Base-by-base conservation (phyloP, 371 early-diverging fungal genomes). In the Mortierella sp. region DNA sequence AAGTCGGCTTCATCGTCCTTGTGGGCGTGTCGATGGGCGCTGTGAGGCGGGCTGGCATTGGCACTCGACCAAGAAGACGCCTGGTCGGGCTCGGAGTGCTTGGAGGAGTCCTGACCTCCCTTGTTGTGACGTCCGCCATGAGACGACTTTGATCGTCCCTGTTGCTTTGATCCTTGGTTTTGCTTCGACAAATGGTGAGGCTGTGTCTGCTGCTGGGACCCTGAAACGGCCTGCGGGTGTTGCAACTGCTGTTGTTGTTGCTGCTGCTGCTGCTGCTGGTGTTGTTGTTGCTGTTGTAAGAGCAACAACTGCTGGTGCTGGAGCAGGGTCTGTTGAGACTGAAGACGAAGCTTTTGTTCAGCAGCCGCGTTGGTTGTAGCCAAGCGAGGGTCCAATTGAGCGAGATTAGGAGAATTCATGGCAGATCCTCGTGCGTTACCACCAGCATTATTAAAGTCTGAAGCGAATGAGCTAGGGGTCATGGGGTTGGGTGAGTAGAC, bases 261-360 rank as follows among this genome's bases (percentile, higher is more conserved):
- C 32, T 63, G 63, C 7, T 63, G 63, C 1, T 63, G 63, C 80
- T 87, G 83, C 54, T 81, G n/a, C n/a, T n/a, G n/a, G n/a, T n/a
- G 86, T 11, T 81, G 86, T 14, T 88, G 87, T 24, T 89, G 88
- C 38, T 90, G 91, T 81, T 63, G 75, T 72, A 81, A 35, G 18
- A 63, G 32, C 63, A 63, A 32, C 63, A 63, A 83, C 55, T 92
- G 91, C 35, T 63, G 63, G 48, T 90, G 90, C 71, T 88, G 89
- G 43, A 91, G 83, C 71, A 92, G 58, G 5, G 91, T 79, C 54
- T 91, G 91, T 73, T 91, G 92, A 16, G 89, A 82, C 79, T 92
- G 91, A 27, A 91, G 76, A 70, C 91, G 90, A 32, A 92, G 74
- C 68, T 91, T 91, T 74, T 90, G 90, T 60, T 92, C 92, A 7